Evolutionary conservation across 1,284 basidiomycete genomes (phyloP).

Genomic region (Pulchroboletus neoregius): DNA sequence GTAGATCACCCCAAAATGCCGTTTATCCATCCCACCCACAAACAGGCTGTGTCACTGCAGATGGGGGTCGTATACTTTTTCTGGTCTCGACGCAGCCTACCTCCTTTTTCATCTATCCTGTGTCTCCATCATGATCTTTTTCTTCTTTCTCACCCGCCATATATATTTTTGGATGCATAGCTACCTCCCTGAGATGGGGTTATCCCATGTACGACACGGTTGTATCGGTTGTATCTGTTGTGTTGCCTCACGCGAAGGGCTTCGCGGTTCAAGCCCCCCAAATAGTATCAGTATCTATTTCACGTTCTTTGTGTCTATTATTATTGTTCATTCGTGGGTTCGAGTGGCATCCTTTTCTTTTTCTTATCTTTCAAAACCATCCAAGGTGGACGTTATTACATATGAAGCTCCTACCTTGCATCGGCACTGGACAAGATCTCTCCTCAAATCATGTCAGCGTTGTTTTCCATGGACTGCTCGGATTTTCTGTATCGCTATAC

Average conservation of each 20-base stretch:
- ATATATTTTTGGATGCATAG: constrained; percentile 32
- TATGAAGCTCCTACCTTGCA: not conserved
- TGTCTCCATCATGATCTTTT: constrained; percentile 2
- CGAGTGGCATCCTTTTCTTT: no score
- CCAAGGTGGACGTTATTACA: constrained; percentile 1
- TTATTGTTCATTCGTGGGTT: not conserved
- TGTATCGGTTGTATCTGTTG: constrained; percentile 28
- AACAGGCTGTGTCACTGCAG: constrained; percentile 20
- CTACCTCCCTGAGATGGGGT: constrained; percentile 13
- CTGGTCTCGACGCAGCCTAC: constrained; percentile 5
- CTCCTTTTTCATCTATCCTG: not conserved
- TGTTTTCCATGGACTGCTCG: constrained; percentile 11
- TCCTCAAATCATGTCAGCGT: not conserved
- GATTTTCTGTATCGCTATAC: no score
- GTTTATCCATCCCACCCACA: not conserved
- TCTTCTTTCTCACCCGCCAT: constrained; percentile 24
- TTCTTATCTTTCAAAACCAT: not conserved
- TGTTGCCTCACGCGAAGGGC: constrained; percentile 40
- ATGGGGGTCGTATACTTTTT: constrained; percentile 9
- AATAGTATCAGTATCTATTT: constrained; percentile 28
- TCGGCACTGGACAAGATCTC: not conserved
- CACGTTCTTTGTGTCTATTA: not conserved
- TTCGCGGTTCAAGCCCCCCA: constrained; percentile 43
- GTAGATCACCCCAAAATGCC: constrained; percentile 20
- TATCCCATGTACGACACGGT: constrained; percentile 14